These are phyloP conservation scores for Naumovozyma baii DNA, from an alignment of 805 yeast species.

Conservation along the genomic window DNA sequence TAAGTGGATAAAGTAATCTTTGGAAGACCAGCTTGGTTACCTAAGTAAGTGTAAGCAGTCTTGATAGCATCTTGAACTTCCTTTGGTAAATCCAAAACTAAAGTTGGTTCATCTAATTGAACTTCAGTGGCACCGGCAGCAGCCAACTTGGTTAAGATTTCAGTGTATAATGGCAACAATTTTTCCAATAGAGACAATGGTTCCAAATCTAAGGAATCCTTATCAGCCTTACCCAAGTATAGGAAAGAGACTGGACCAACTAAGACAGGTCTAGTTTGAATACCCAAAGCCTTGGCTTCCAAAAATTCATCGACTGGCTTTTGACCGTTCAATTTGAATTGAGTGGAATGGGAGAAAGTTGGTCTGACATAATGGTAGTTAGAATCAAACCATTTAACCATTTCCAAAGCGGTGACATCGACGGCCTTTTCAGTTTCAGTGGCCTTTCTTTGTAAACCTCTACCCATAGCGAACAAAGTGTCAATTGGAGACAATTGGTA, in stretches of 20 bases:
- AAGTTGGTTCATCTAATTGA: slow-evolving; percentile 95
- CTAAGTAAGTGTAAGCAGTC: slow-evolving; percentile 73
- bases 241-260: slow-evolving; percentile 96
- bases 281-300: slow-evolving; percentile 94
- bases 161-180: slow-evolving; percentile 87
- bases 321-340: slow-evolving; percentile 89
- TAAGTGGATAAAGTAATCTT: slow-evolving; percentile 79
- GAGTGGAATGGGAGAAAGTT: slow-evolving; percentile 90
- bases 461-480: slow-evolving; percentile 97
- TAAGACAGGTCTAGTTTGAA: slow-evolving; percentile 94
- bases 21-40: slow-evolving; percentile 58
- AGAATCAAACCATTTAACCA: slow-evolving; percentile 99
- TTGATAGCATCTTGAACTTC: slow-evolving; percentile 77
- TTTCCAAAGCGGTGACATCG: slow-evolving; percentile 97
- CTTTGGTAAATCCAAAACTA: slow-evolving; percentile 87
- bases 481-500: slow-evolving; percentile 75
- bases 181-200: slow-evolving; percentile 85
- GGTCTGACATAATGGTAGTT: slow-evolving; percentile 99
- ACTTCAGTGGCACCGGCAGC: slow-evolving; percentile 92
- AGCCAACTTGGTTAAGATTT: slow-evolving; percentile 75
- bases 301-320: slow-evolving; percentile 96
- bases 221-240: slow-evolving; percentile 95
- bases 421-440: slow-evolving; percentile 80
- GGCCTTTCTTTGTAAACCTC: slow-evolving; percentile 97
- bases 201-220: slow-evolving; percentile 90